Percentiles rank a stretch among this genome's conserved stretches.
Evolutionary conservation across 73 alveolate species (phyloP).

Genomic region (Paramecium octaurelia): DNA sequence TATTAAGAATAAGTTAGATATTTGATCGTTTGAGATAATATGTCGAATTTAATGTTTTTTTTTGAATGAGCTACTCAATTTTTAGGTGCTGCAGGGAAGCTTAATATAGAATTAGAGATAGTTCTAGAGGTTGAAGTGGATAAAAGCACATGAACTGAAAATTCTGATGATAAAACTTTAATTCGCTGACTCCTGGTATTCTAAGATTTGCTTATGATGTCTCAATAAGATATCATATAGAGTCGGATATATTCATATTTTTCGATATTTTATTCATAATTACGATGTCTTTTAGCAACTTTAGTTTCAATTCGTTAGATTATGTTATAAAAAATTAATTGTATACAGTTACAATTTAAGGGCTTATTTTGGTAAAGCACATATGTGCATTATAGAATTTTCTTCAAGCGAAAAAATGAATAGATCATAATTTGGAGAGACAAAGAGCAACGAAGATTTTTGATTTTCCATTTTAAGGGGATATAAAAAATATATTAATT

Average conservation of each 20-base stretch:
- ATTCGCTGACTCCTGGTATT: neutral
- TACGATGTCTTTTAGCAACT: neutral
- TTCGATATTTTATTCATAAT: neutral
- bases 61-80: too few relatives aligned
- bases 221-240: neutral
- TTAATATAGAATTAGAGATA: too few relatives aligned
- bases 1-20: too few relatives aligned
- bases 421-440: neutral
- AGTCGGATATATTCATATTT: too few relatives aligned
- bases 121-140: neutral
- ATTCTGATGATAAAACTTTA: neutral
- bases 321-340: neutral
- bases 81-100: neutral
- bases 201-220: too few relatives aligned
- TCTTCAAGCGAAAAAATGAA: neutral
- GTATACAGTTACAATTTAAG: neutral
- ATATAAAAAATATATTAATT: neutral
- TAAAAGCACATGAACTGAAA: neutral
- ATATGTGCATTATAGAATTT: neutral
- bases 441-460: neutral
- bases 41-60: too few relatives aligned
- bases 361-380: neutral
- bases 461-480: neutral
- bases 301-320: neutral
- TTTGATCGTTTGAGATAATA: too few relatives aligned